Base-by-base conservation (phyloP, 257 asterid genomes). In the Parsonsia alboflavescens region DNA sequence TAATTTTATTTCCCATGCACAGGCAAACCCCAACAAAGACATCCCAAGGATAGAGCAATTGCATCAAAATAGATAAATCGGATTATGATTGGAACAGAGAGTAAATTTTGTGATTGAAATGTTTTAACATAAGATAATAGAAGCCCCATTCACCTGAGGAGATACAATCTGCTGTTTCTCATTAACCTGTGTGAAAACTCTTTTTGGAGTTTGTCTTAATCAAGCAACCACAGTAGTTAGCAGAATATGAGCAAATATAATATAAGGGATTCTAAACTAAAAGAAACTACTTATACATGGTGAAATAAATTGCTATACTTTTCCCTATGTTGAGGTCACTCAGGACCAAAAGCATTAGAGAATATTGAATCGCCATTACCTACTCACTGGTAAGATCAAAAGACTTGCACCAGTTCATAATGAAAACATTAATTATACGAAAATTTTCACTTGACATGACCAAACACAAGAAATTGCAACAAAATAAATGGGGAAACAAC, bases 381-480 rank as follows among this genome's bases (percentile, higher is more conserved):
- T 65, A 65, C 50, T 65, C 70, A 65, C 7, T 28, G 24, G 63
- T 15, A 50, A 77, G 26, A 44, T 19, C 28, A 50, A 62, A 65
- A 67, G 66, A 8, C 16, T 52, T 57, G 41, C 73, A 50, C 56
- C 54, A 75, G 48, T 70, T 74, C 75, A 54, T 52, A 73, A 75
- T 57, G 41, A 53, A 10, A 64, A 67, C 72, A 75, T 79, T 64
- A 70, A 44, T 64, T 28, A 71, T 49, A 75, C 30, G 46, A 79
- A 57, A 79, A 39, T 61, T 73, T 68, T 70, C 22, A 26, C 57
- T 68, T 79, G 72, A 68, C 36, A 71, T 53, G 5, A 50, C 39
- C 68, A 58, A 48, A 62, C 48, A 73, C 78, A 68, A 49, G 68
- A 66, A 41, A 73, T 65, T 52, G 68, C 65, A n/a, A 68, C 66